Evolutionary conservation across 139 green algal genomes (phyloP).

Genomic region (Limnomonas spitsbergensis): DNA sequence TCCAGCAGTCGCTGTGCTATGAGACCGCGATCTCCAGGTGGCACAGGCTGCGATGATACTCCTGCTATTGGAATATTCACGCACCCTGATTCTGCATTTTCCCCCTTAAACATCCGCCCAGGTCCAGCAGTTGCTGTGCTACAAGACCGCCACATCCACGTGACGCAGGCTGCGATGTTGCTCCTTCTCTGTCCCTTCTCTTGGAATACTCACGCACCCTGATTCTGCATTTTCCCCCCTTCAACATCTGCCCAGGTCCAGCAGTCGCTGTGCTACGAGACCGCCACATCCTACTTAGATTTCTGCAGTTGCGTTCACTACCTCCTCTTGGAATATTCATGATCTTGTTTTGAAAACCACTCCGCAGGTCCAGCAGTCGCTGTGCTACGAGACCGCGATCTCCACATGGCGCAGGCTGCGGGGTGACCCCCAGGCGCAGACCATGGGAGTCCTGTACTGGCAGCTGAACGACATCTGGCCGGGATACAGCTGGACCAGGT

Average conservation of each 20-base stretch:
- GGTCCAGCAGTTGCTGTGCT: conserved; percentile 68
- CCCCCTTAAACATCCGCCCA: too few species aligned
- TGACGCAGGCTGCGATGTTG: conserved; percentile 62
- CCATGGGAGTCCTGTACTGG: conserved; percentile 80
- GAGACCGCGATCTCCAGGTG: conserved; percentile 55
- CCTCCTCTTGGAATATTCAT: too few species aligned
- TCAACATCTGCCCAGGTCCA: too few species aligned
- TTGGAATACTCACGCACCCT: too few species aligned
- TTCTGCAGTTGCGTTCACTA: too few species aligned
- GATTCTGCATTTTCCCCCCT: too few species aligned
- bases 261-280: too few species aligned
- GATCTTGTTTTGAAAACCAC: too few species aligned
- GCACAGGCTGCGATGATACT: conserved; percentile 52
- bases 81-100: too few species aligned
- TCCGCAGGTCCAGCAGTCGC: conserved; percentile 67
- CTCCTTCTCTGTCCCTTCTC: too few species aligned
- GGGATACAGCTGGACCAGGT: conserved; percentile 28
- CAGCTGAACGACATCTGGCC: conserved; percentile 82
- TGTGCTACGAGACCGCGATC: conserved; percentile 66
- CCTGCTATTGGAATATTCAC: too few species aligned
- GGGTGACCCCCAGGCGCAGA: conserved; percentile 43
- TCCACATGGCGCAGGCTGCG: conserved; percentile 59
- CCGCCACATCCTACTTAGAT: too few species aligned
- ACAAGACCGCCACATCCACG: conserved; percentile 51
- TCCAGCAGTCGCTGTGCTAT: conserved; percentile 73